Evolutionary conservation across 768 basidiomycete species (phyloP), one percentile per base, ranked within the genome.

Genomic region (Phanerochaete sordida): DNA sequence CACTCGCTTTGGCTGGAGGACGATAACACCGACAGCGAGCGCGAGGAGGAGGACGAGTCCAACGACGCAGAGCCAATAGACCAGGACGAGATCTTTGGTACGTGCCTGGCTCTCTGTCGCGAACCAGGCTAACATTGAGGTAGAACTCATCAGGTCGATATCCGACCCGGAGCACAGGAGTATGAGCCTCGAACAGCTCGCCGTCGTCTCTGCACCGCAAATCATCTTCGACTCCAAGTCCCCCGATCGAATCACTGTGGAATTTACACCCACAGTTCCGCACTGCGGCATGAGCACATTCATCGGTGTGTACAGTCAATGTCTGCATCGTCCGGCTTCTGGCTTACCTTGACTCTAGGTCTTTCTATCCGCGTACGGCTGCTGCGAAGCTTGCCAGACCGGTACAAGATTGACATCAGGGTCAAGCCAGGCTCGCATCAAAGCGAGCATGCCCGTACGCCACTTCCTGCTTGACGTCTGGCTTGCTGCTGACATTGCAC

Each of bases 241-340:
- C 75, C 61, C 65, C n/a, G 90, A 94, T 63, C 81, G 81, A 55
- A 79, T 99, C 54, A 77, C 83, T 35, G 88, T 99, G 63, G 94
- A 96, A 69, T 95, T 98, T 69, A 98, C 97, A 5, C 96, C 97
- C 3, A 98, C 97, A 0, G 93, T 97, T 16, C 96, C 97, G 11
- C 95, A 98, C 69, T 98, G 96, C 64, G 94, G 94, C 51, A 94
- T 95, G 93, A 95, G 94, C 11, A 98, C 95, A 2, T 77, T 98
- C 54, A 98, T 99, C 58, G 96, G 95, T 91, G 65, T 59, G 81
- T 70, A 71, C 72, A 15, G 5, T 21, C 59, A 31, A 13, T 47
- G 33, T 19, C 28, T 12, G 21, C 13, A 47, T 26, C 44, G 45
- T 61, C 37, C 23, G 57, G 31, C 39, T 19, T 6, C 39, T 43